Base-by-base conservation (phyloP, 148 eudicot genomes). In the Rhododendron williamsianum region DNA sequence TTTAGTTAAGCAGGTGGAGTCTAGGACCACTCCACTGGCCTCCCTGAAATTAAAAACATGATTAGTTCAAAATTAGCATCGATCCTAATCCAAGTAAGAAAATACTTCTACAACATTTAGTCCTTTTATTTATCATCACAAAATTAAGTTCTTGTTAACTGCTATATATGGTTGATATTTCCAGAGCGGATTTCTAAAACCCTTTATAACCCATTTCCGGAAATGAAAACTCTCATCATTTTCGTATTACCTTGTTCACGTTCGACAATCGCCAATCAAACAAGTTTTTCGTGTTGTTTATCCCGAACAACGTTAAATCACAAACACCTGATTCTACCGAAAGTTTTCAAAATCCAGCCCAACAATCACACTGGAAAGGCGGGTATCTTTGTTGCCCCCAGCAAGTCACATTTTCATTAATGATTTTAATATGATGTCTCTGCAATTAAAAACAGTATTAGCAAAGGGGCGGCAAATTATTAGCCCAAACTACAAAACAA, bases 21-120 rank as follows among this genome's bases (percentile, higher is more conserved):
- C 51, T 63, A 21, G 74, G 84, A 82, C 84, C 51, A 60, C 74
- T 82, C 72, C 51, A 81, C 83, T 58, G 30, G 23, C 71, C 73
- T 81, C 8, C 16, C 9, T 82, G 52, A 41, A 82, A 60, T 18
- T 54, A 5, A 81, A 41, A 60, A 63, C 63, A 41, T 21, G 33
- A 23, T 41, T 43, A 41, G 46, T 38, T 60, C 49, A 63, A 23
- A 81, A 82, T 82, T 33, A 63, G 35, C 33, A 82, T n/a, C n/a
- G n/a, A n/a, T 60, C 18, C 21, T 63, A 21, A 63, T 74, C 84
- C 74, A 4, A 81, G 9, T 21, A 81, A 81, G 49, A 21, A 56
- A 23, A 81, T 21, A 19, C 19, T 69, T 67, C 73, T 67, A 10
- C 16, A 65, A n/a, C 72, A 69, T 69, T 67, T 69, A 27, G 36